Evolutionary conservation across 176 grass and related monocot species (phyloP).

Genomic region (Musa itinerans): DNA sequence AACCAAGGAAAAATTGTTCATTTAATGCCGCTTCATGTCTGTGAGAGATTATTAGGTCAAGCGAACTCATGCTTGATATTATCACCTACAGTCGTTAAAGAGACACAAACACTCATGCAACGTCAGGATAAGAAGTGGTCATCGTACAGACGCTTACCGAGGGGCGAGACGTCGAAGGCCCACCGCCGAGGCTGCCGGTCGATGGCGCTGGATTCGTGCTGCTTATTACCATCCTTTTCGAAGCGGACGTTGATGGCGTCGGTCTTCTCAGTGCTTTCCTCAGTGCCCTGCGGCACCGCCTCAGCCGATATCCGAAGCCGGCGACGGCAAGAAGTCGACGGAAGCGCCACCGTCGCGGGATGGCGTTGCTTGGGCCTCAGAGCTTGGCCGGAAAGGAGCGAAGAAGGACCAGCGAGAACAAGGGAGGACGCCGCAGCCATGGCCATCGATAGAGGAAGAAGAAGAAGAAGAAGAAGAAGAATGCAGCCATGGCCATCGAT

Average conservation of each 20-base stretch:
- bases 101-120: no score
- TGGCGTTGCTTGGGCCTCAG: not conserved
- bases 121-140: no score
- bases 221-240: constrained; percentile 27
- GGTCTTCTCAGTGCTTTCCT: constrained; percentile 16
- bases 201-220: constrained; percentile 7
- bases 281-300: constrained; percentile 36
- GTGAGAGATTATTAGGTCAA: no score
- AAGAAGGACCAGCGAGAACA: not conserved
- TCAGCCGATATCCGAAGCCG: constrained; percentile 14
- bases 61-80: no score
- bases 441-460: not conserved
- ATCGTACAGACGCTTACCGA: constrained; percentile 28
- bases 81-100: no score
- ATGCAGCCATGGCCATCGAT: not conserved
- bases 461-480: not conserved
- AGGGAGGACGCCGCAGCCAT: not conserved
- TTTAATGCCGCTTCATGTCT: no score
- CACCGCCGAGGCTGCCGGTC: constrained; percentile 42
- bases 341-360: not conserved
- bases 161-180: constrained; percentile 31
- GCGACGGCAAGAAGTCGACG: not conserved
- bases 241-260: constrained; percentile 40
- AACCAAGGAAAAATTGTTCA: no score
- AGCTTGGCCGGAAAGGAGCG: not conserved